Evolutionary conservation across 140 eudicot species (phyloP), one percentile per base, ranked within the genome.

Genomic region (Senecio squalidus): DNA sequence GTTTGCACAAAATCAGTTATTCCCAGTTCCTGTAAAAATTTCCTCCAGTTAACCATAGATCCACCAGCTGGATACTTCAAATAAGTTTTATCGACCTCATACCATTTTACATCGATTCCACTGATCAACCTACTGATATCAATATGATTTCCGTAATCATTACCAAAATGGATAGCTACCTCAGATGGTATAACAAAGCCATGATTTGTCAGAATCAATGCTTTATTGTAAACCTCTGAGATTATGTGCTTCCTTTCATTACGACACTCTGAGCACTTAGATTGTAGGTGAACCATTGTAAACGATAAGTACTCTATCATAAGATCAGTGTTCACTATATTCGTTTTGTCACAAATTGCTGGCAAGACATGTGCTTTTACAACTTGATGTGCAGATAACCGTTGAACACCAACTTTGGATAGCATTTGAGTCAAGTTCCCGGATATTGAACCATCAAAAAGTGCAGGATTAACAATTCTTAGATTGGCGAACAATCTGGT

Each of bases 211-310:
- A 78, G 73, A 43, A 90, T 53, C 1, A 59, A 60, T 48, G 86
- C 94, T 58, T 83, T 90, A 51, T 64, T 74, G 33, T 62, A 60
- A 41, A 90, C 69, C 66, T 83, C 94, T 7, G 80, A 71, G 15
- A 90, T 71, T 58, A 90, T 78, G 43, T 64, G 39, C 27, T 50
- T 91, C 72, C 74, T 79, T 62, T 86, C 98, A 36, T 26, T 54
- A 62, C 50, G 22, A 75, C 98, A 90, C 69, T 60, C 73, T 16
- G 71, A 46, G 65, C 98, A 90, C 24, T 67, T 67, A 24, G 84
- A 76, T 47, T 86, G 88, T 9, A 90, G 64, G 76, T 90, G 98
- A 44, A 76, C 70, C 98, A 90, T 83, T 27, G 74, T 60, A 75
- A 81, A 90, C 31, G 84, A 61, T 8, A 86, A 72, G 78, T 78